phyloP scores from a whole-genome alignment of 176 grass and related monocot genomes.

The Oryza australiensis region DNA sequence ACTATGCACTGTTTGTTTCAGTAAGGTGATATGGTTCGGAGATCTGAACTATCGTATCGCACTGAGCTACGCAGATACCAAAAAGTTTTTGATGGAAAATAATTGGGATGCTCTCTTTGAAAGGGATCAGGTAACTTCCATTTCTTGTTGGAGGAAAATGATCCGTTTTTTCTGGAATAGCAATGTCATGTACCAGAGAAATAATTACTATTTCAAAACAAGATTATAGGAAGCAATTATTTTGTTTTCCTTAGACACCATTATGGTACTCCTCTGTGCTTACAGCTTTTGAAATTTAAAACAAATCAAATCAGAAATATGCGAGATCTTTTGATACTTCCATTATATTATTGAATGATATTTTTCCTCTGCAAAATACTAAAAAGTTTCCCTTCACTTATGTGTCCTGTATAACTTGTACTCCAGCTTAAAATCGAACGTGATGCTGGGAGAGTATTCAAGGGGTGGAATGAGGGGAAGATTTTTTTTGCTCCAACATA shows the following conservation, averaged over 20 bases:
- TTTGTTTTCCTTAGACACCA: not conserved
- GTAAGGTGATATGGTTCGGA: conserved; percentile 78
- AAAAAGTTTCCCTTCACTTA: not conserved
- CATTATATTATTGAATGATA: not conserved
- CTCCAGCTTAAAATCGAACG: conserved; percentile 77
- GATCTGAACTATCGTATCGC: conserved; percentile 97
- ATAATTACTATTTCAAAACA: not conserved
- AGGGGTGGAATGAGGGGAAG: conserved; percentile 83
- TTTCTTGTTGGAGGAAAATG: conserved; percentile 15
- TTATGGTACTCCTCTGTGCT: not conserved
- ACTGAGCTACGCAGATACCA: conserved; percentile 64
- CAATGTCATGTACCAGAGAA: not conserved
- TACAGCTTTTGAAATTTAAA: not conserved
- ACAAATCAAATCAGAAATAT: not conserved
- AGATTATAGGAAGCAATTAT: not conserved
- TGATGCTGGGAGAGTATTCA: conserved; percentile 50
- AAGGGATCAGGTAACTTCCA: conserved; percentile 73
- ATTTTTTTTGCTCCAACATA: conserved; percentile 93
- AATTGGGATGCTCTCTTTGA: conserved; percentile 78
- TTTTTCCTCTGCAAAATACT: not conserved
- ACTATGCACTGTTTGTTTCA: conserved; percentile 51
- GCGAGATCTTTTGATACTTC: not conserved
- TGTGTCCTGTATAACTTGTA: conserved; percentile 19
- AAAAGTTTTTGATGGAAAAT: conserved; percentile 66
- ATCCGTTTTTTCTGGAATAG: not conserved